A percentile compares a stretch with the other conserved stretches of the same genome.
phyloP scores from a whole-genome alignment of 495 filamentous ascomycete species.

The Pseudomonodictys pantanalensis region DNA sequence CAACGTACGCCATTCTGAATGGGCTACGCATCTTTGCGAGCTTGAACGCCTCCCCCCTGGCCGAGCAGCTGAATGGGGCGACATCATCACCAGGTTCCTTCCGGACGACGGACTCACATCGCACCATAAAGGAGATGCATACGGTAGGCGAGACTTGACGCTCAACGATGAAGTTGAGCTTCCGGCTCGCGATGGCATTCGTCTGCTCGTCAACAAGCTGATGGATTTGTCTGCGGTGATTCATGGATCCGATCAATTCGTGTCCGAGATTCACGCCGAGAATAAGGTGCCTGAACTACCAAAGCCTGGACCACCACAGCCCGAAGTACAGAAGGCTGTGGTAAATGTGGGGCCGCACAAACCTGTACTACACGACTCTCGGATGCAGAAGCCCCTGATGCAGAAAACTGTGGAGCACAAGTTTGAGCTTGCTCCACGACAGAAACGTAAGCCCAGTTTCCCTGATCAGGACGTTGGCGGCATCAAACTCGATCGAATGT shows the following conservation, averaged over 20 bases:
- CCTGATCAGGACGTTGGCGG: too few species aligned
- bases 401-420: too few species aligned
- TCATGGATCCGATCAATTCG: neutral
- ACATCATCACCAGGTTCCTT: constrained; percentile 20
- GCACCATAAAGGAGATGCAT: neutral
- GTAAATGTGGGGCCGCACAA: too few species aligned
- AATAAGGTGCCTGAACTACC: too few species aligned
- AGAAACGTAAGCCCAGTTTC: too few species aligned
- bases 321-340: too few species aligned
- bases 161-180: neutral
- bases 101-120: constrained; percentile 15
- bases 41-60: constrained; percentile 17
- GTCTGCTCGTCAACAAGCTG: neutral
- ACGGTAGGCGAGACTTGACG: neutral
- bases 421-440: too few species aligned
- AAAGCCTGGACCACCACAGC: too few species aligned
- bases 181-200: constrained; percentile 1
- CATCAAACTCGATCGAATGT: too few species aligned
- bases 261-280: too few species aligned
- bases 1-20: constrained; percentile 21
- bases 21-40: constrained; percentile 14
- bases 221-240: constrained; percentile 8
- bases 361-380: too few species aligned
- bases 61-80: neutral
- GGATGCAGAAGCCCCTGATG: too few species aligned